Percentiles rank a stretch among this genome's conserved stretches.
These are phyloP conservation scores for Trichosporon sp. DNA, from an alignment of 1,284 basidiomycete species.

Conservation along the genomic window DNA sequence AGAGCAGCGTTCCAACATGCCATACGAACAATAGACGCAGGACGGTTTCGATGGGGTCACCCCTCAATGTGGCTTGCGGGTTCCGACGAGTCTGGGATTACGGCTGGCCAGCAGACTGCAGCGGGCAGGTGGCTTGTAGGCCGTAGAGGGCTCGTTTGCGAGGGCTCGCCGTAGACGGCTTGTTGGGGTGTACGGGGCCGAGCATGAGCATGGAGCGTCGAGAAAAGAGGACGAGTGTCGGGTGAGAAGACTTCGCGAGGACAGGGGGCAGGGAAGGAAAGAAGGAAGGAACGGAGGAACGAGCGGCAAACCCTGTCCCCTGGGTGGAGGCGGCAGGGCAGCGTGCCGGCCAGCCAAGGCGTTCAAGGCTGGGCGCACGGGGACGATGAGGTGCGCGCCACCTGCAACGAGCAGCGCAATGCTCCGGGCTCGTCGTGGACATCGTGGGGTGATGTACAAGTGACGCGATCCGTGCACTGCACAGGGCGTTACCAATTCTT, in stretches of 20 bases:
- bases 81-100: conserved; percentile 5
- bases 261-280: conserved; percentile 1
- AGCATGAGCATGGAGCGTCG: background rate
- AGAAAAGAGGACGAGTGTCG: background rate
- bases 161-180: background rate
- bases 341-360: background rate
- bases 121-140: background rate
- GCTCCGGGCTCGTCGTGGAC: background rate
- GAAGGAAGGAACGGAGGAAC: conserved; percentile 11
- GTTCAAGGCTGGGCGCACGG: conserved; percentile 1
- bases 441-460: background rate
- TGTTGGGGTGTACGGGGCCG: background rate
- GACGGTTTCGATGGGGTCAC: conserved; percentile 12
- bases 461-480: background rate
- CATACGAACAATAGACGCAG: conserved; percentile 4
- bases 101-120: background rate
- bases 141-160: background rate
- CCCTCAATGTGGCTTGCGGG: conserved; percentile 5
- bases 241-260: background rate
- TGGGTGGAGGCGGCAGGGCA: conserved; percentile 8
- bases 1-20: background rate
- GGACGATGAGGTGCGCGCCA: background rate
- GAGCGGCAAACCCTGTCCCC: background rate
- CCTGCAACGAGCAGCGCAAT: background rate
- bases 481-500: background rate